Evolutionary conservation across 768 basidiomycete species (phyloP).

Genomic region (Neoboletus subvelutipes): DNA sequence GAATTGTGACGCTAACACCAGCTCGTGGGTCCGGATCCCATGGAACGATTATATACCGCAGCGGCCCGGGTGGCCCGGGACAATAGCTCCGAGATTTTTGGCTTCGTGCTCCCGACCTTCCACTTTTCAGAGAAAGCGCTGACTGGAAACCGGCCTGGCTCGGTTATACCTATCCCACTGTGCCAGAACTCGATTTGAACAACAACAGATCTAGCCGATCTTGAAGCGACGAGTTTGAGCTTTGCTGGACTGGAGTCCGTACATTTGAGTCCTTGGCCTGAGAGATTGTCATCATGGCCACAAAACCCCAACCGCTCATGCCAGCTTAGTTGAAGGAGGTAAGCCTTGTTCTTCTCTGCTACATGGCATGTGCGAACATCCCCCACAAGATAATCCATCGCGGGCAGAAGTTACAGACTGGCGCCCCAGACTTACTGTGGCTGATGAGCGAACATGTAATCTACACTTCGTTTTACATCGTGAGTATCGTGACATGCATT

Average conservation of each 20-base stretch:
- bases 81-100: not conserved
- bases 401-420: not conserved
- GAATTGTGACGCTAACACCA: too few species aligned
- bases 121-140: not conserved
- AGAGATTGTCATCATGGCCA: not conserved
- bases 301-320: not conserved
- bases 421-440: not conserved
- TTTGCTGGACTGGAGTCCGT: not conserved
- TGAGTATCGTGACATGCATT: conserved; percentile 2
- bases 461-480: conserved; percentile 12
- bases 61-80: not conserved
- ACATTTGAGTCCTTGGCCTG: not conserved
- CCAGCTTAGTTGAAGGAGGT: not conserved
- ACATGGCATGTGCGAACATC: not conserved
- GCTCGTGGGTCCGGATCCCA: too few species aligned
- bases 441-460: not conserved
- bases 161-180: not conserved
- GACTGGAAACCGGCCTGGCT: not conserved
- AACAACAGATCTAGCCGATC: not conserved
- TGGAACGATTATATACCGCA: too few species aligned
- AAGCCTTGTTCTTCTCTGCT: not conserved
- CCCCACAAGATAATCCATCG: not conserved
- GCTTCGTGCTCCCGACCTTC: not conserved
- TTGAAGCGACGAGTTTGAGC: not conserved
- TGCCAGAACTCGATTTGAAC: not conserved